Base-by-base conservation (phyloP, 805 yeast genomes). In the Nakazawaea peltata region DNA sequence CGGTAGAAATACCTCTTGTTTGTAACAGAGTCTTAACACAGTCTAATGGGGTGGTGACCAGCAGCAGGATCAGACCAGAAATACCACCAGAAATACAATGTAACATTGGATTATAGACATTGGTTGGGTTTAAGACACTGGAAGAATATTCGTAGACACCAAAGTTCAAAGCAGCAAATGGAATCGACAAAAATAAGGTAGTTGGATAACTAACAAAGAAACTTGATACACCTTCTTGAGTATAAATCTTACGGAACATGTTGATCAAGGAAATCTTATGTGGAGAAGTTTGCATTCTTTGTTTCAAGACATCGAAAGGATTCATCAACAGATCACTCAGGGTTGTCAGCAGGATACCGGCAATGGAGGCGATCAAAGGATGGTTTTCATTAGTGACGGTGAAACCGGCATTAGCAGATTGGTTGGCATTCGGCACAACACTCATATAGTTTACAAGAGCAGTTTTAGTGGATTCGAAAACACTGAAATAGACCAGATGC, bases 321-420 rank as follows among this genome's bases (percentile, higher is more conserved):
- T 92, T 90, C 97, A 90, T 90, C 46, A 92, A 67, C 2, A 96
- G 96, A 57, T 90, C 97, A 3, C 90, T 79, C 2, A 92, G 83
- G n/a, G 77, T 75, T 3, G 97, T 90, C 13, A 96, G 97, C 8
- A 83, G 78, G 9, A 87, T 81, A 42, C 97, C 98, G 11, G 95
- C 88, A 17, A 77, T 50, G 14, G 94, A 81, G 4, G 95, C 90
- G 45, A 84, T 80, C 25, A 82, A 48, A 15, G 96, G 92, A 51
- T 84, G 90, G 50, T 77, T 75, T 46, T 69, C 78, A 50, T 70
- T 74, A 19, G 81, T 74, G 42, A 73, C 74, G 25, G 69, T 56
- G 33, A 43, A 59, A 8, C 62, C 54, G 19, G 61, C 41, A 16
- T 25, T 41, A 13, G 28, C 19, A 29, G 42, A 39, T 37, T 49